A percentile compares a stretch with the other conserved stretches of the same genome.
Evolutionary conservation across 2,329 filamentous ascomycete species (phyloP).

Genomic region (Trichoderma semiorbis): DNA sequence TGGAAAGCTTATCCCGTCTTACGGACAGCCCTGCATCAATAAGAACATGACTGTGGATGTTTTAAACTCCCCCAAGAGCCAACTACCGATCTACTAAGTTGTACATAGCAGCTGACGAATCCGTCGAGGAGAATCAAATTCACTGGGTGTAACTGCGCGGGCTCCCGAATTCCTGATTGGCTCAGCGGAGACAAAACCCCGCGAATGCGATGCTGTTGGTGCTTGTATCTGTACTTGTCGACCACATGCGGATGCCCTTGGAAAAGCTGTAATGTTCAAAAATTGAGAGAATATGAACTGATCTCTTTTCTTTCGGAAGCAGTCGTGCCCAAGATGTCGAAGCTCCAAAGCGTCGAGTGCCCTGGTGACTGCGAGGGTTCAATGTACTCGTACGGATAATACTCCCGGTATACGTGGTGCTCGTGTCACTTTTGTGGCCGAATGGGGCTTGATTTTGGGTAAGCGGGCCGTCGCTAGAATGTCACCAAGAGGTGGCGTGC

Average conservation of each 20-base stretch:
- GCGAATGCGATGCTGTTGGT: not conserved
- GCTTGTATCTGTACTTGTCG: not conserved
- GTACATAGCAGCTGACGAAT: not conserved
- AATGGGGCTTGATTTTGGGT: not conserved
- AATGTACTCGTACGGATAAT: too few relatives aligned
- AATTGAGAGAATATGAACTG: not conserved
- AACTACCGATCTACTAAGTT: not conserved
- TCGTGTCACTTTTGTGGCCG: not conserved
- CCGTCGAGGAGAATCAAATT: not conserved
- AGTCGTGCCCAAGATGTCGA: not conserved
- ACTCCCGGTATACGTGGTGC: not conserved
- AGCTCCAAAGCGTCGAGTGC: not conserved
- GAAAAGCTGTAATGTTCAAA: not conserved
- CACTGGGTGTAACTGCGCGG: too few relatives aligned
- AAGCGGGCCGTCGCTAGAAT: slow-evolving; percentile 2
- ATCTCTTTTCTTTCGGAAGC: not conserved
- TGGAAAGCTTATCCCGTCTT: slow-evolving; percentile 8
- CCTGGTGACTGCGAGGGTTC: not conserved
- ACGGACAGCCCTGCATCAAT: not conserved
- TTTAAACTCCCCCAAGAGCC: not conserved
- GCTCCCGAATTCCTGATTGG: not conserved
- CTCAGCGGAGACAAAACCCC: not conserved
- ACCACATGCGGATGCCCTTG: not conserved
- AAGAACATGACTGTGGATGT: not conserved
- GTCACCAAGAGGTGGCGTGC: not conserved